Evolutionary conservation across 2,329 filamentous ascomycete genomes (phyloP), one percentile per base, ranked within the genome.

Genomic region (Colletotrichum costaricense): DNA sequence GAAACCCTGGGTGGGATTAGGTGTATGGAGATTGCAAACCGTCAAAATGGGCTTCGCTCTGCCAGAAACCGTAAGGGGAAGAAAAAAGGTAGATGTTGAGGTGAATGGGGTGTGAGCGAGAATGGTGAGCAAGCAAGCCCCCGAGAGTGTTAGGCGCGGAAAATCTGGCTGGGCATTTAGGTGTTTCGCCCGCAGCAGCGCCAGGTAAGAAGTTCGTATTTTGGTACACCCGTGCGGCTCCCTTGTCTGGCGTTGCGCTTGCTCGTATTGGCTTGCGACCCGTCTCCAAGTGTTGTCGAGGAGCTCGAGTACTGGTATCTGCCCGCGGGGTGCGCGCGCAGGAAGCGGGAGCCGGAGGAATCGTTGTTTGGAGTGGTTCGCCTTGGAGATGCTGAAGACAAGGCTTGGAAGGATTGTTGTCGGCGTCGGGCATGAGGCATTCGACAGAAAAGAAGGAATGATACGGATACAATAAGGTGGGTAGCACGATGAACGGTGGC

Each of bases 181-280:
- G 59, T 54, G 66, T 56, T 63, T 49, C 55, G 69, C 30, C 52
- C 54, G 55, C 46, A 62, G 59, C 28, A 42, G 52, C 54, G 59
- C 42, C 59, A 26, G 59, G 33, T 55, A 46, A 59, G 59, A 38
- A 60, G 22, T 38, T 70, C 56, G 70, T 73, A 26, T 73, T 65
- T 24, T 57, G 54, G n/a, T 63, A 49, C 49, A 28, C 14, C 52
- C n/a, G 66, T 69, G 66, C 69, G 59, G 67, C 60, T 65, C 33
- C 46, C 35, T 62, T 46, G 38, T 57, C 30, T 57, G 67, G 62
- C 28, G 58, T 70, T 58, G 52, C 28, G 55, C 38, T 66, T 5
- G 70, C 55, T 73, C 67, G 70, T 73, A 70, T 73, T 60, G 35
- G 38, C 38, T 22, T 49, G 42, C 33, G 49, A 49, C n/a, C 54